These are phyloP conservation scores for Leccinum uliginosum DNA, from an alignment of 768 basidiomycete genomes.

Conservation along the genomic window DNA sequence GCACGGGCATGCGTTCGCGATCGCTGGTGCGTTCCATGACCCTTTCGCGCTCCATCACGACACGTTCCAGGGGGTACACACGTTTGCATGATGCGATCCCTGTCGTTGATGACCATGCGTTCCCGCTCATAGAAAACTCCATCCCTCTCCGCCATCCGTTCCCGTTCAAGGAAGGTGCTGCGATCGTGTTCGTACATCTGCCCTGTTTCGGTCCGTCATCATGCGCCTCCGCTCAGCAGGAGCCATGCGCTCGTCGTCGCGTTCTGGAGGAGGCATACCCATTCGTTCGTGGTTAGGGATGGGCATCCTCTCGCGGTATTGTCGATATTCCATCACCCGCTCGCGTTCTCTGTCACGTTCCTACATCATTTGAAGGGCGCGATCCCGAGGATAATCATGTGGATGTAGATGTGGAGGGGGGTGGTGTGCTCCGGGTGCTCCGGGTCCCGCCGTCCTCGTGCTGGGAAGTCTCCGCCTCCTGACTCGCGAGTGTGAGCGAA, in stretches of 20 bases:
- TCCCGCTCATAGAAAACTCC: conserved; percentile 21
- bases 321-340: conserved; percentile 25
- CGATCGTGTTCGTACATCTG: conserved; percentile 23
- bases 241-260: conserved; percentile 17
- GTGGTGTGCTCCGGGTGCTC: conserved; percentile 17
- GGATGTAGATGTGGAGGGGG: conserved; percentile 15
- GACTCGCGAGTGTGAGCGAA: conserved; percentile 64
- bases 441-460: conserved; percentile 13
- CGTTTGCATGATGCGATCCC: conserved; percentile 24
- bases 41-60: conserved; percentile 21
- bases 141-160: conserved; percentile 21
- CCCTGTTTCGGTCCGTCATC: conserved; percentile 20
- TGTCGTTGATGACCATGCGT: conserved; percentile 20
- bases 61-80: conserved; percentile 14
- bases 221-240: conserved; percentile 22
- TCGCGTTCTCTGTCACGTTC: conserved; percentile 26
- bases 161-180: conserved; percentile 21
- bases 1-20: conserved; percentile 23
- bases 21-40: conserved; percentile 22
- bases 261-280: conserved; percentile 17
- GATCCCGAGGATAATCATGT: conserved; percentile 26
- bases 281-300: conserved; percentile 21
- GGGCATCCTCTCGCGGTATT: conserved; percentile 24
- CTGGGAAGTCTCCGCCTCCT: conserved; percentile 16
- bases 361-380: conserved; percentile 26